phyloP scores from a whole-genome alignment of 164 flowering plant species.

The Liriodendron chinense region DNA sequence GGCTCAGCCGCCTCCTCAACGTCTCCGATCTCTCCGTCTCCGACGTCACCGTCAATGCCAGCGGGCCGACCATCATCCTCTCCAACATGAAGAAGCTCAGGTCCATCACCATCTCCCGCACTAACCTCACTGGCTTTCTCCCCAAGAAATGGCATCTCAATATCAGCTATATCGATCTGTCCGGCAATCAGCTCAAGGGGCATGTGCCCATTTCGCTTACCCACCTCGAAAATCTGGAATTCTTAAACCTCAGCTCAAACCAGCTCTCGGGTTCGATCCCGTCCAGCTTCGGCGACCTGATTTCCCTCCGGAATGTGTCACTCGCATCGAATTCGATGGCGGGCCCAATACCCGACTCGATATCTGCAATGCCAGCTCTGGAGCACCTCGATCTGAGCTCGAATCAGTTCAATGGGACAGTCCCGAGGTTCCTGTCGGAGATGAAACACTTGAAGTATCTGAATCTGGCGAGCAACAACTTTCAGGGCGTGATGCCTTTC shows the following conservation, averaged over 20 bases:
- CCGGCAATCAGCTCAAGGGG: conserved; percentile 62
- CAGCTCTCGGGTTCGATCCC: conserved; percentile 64
- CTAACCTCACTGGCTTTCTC: conserved; percentile 66
- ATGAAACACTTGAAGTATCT: conserved; percentile 66
- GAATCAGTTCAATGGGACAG: conserved; percentile 80
- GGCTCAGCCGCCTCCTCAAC: conserved; percentile 57
- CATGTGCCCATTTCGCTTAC: conserved; percentile 26
- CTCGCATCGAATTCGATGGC: conserved; percentile 66
- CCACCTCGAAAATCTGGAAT: conserved; percentile 8
- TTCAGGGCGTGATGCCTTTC: conserved; percentile 86
- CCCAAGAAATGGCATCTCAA: conserved; percentile 58
- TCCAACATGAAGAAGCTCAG: conserved; percentile 45
- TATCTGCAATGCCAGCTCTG: conserved; percentile 49
- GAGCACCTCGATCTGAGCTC: conserved; percentile 80
- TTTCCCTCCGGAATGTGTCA: conserved; percentile 55
- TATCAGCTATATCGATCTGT: conserved; percentile 68
- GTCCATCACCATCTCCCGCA: conserved; percentile 55
- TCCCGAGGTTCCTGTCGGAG: conserved; percentile 58
- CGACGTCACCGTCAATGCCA: conserved; percentile 42
- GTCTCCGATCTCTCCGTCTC: conserved; percentile 69
- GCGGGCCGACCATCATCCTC: conserved; percentile 61
- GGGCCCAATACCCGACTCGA: conserved; percentile 66
- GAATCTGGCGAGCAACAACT: conserved; percentile 72
- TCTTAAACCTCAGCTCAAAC: conserved; percentile 65
- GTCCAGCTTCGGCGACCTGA: conserved; percentile 56